Percentiles rank a stretch among this genome's conserved stretches.
phyloP scores from a whole-genome alignment of 805 yeast genomes.

The Candida nitratophila region DNA sequence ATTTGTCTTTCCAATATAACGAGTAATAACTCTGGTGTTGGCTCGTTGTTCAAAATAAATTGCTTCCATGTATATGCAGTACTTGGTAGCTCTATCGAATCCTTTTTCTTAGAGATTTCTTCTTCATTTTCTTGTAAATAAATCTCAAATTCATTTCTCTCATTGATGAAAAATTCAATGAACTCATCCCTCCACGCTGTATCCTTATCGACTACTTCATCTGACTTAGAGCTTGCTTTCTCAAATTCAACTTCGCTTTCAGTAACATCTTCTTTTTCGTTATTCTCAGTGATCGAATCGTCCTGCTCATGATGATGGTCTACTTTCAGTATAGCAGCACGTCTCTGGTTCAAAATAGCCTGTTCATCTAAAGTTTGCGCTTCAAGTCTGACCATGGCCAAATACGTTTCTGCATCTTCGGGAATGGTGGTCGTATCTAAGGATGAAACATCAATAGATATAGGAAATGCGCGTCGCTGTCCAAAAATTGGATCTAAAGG shows the following conservation, averaged over 20 bases:
- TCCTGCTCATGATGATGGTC: no score
- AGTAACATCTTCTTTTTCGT: background rate
- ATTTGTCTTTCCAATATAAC: constrained; percentile 28
- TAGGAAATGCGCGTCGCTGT: constrained; percentile 29
- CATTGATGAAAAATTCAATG: constrained; percentile 9
- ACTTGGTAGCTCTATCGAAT: constrained; percentile 16
- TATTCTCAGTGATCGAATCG: background rate
- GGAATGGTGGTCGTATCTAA: no score
- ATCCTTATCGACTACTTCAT: no score
- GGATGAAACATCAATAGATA: constrained; percentile 10
- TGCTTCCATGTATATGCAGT: constrained; percentile 36
- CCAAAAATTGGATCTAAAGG: constrained; percentile 30
- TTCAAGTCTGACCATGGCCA: constrained; percentile 26
- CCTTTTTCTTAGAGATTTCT: background rate
- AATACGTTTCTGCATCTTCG: constrained; percentile 22
- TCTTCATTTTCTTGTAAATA: constrained; percentile 18
- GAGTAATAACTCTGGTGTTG: constrained; percentile 23
- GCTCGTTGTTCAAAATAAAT: constrained; percentile 27
- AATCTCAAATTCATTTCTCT: constrained; percentile 11
- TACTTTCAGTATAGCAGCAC: no score
- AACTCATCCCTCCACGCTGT: constrained; percentile 5
- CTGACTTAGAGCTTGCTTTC: no score
- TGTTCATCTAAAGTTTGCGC: constrained; percentile 16
- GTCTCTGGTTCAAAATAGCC: background rate
- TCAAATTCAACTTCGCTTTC: constrained; percentile 1